Base-by-base conservation (phyloP, 140 eudicot species). In the Senecio squalidus region DNA sequence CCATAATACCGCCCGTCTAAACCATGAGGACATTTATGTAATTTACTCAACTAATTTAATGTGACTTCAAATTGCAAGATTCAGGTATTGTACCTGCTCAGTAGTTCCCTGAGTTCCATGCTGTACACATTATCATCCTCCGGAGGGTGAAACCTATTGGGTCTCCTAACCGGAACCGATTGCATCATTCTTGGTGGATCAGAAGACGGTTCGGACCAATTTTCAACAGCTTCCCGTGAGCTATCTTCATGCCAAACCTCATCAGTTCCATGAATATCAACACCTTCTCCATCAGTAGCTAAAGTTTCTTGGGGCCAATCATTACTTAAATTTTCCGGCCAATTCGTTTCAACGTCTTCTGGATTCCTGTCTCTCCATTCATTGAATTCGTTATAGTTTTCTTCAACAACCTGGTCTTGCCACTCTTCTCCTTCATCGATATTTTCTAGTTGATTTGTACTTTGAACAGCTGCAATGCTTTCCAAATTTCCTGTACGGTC, bases 41-140 rank as follows among this genome's bases (percentile, higher is more conserved):
- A n/a, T 36, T 36, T 36, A 36, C 41, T n/a, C 41, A 36, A n/a
- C 41, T 36, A 43, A n/a, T n/a, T n/a, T n/a, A n/a, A n/a, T n/a
- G n/a, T n/a, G n/a, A n/a, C 49, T 43, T 43, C 17, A 16, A 16
- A 43, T 43, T 9, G 8, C 11, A 43, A 27, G 18, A 51, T 53
- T 16, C 36, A 5, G 49, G 41, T 31, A 29, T 57, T 9, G n/a
- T 70, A 87, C 99, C 99, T 88, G 95, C 99, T 88, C 30, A 93
- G 67, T 52, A 93, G 96, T 69, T 93, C 99, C 82, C 99, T 77
- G 67, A 93, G 95, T 78, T 93, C 99, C 96, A 88, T 93, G 73
- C 96, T 93, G 69, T 93, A 88, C 45, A 88, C 96, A 46, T 84
- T 93, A 44, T 84, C 96, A 78, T 93, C 99, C 14, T 93, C 96